Evolutionary conservation across 768 basidiomycete species (phyloP).

Genomic region (Termitomyces sp.): DNA sequence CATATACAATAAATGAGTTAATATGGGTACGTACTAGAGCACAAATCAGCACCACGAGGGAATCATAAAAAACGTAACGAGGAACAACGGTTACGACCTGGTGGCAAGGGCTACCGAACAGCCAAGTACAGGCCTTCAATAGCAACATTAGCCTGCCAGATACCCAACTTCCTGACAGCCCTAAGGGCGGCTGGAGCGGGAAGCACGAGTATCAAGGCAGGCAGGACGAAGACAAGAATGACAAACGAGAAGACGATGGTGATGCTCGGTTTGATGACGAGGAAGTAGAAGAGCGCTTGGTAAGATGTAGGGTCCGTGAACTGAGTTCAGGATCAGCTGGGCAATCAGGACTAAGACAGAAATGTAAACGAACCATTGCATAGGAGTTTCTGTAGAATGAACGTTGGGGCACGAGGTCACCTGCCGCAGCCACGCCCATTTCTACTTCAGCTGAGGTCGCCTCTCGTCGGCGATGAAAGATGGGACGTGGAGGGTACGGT

Average conservation of each 20-base stretch:
- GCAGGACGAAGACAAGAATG: slow-evolving; percentile 51
- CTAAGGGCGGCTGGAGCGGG: slow-evolving; percentile 68
- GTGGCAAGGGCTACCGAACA: slow-evolving; percentile 25
- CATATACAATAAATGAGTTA: not conserved
- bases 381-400: slow-evolving; percentile 83
- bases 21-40: not conserved
- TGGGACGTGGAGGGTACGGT: slow-evolving; percentile 65
- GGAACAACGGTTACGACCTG: not conserved
- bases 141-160: slow-evolving; percentile 82
- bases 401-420: slow-evolving; percentile 41
- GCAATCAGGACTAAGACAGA: not conserved
- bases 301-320: slow-evolving; percentile 81
- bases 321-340: slow-evolving; percentile 26
- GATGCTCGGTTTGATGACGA: slow-evolving; percentile 81
- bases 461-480: slow-evolving; percentile 62
- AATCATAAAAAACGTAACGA: not conserved
- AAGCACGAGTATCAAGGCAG: slow-evolving; percentile 52
- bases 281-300: slow-evolving; percentile 83
- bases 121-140: slow-evolving; percentile 60
- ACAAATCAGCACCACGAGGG: too few species aligned
- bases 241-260: slow-evolving; percentile 59
- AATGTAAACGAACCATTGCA: slow-evolving; percentile 55
- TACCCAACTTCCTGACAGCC: slow-evolving; percentile 58
- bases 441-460: slow-evolving; percentile 47
- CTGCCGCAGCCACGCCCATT: slow-evolving; percentile 25